phyloP scores from a whole-genome alignment of 2,329 filamentous ascomycete genomes.

The Graphiopsis chlorocephala region DNA sequence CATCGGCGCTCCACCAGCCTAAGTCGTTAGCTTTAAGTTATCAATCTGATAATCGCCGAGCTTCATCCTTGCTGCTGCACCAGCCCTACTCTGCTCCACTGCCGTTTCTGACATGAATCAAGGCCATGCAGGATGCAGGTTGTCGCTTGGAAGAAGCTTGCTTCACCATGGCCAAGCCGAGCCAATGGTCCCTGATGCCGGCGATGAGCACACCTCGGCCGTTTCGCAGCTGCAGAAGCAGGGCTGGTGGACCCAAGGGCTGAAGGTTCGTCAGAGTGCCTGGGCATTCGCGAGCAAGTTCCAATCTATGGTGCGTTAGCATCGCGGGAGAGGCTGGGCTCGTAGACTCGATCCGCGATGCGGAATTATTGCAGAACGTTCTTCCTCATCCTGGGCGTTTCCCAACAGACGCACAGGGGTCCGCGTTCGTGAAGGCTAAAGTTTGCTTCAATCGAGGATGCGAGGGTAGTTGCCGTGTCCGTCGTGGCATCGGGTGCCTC shows the following conservation, averaged over 20 bases:
- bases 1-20: constrained; percentile 5
- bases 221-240: background rate
- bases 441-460: background rate
- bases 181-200: background rate
- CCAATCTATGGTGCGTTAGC: constrained; percentile 1
- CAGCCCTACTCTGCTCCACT: constrained; percentile 4
- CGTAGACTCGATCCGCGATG: background rate
- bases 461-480: constrained; percentile 5
- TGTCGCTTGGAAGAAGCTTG: constrained; percentile 11
- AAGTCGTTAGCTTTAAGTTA: constrained; percentile 13
- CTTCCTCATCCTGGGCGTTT: background rate
- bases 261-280: background rate
- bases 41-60: constrained; percentile 18
- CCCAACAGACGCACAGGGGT: constrained; percentile 6
- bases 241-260: background rate
- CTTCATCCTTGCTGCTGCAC: background rate
- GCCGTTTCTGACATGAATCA: background rate
- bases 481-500: background rate
- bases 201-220: background rate
- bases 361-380: background rate
- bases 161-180: background rate
- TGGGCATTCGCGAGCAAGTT: background rate
- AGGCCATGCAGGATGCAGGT: constrained; percentile 9
- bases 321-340: background rate
- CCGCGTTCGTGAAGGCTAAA: background rate